Base-by-base conservation (phyloP, 177 flowering plant genomes). In the Telopea speciosissima region DNA sequence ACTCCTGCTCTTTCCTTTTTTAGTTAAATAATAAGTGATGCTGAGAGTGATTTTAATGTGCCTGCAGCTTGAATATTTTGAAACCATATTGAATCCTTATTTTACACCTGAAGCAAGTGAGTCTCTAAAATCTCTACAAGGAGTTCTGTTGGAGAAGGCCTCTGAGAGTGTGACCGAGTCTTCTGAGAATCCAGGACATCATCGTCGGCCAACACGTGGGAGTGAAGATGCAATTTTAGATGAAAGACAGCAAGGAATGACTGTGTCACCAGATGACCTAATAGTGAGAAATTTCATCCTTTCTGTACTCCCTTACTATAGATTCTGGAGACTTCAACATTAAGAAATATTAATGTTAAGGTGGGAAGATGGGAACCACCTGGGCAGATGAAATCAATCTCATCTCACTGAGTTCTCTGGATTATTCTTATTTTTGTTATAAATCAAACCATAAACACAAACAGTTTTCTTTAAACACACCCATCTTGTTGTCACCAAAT, bases 11-110 rank as follows among this genome's bases (percentile, higher is more conserved):
- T 25, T 59, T 28, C 26, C 60, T 42, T 31, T 36, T 66, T 24
- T 33, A 59, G 22, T n/a, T 49, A 22, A 3, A 14, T 23, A 45
- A 14, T 19, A 24, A 40, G 33, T 70, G 31, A 16, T 70, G 33
- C 72, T 58, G 22, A n/a, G 61, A 19, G 5, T 58, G 61, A n/a
- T 36, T 36, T 36, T 36, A 36, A 36, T 36, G 40, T 70, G 28
- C 67, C 62, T 85, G 89, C 95, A 95, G 99, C 93, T 95, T 75
- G 99, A 95, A 69, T 95, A 95, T 74, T 91, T 91, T 36, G 99
- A 93, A 85, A 85, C 93, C 42, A 82, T 95, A 80, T 83, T 95
- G 82, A 86, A 89, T 81, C 88, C 88, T 6, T 93, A 91, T 77
- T 86, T 96, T 61, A 93, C 97, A 31, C 70, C 80, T 52, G 98